phyloP scores from a whole-genome alignment of 495 filamentous ascomycete species.

The Hypomontagnella monticulosa region DNA sequence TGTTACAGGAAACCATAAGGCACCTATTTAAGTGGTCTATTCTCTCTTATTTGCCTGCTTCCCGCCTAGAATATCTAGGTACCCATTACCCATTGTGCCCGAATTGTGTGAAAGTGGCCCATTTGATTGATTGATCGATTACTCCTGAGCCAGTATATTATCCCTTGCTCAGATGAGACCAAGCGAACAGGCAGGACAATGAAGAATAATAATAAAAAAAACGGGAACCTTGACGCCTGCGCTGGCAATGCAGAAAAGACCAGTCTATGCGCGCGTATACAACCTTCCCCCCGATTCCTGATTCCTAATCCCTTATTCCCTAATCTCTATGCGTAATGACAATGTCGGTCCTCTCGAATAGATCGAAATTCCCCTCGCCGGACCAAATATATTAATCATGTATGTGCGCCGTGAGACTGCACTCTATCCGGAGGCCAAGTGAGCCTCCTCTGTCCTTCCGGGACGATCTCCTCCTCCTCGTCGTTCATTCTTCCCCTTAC shows the following conservation, averaged over 20 bases:
- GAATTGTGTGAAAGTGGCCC: no score
- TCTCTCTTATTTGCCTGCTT: conserved; percentile 8
- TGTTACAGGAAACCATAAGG: conserved; percentile 3
- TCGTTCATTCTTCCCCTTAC: background rate
- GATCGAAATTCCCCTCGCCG: conserved; percentile 2
- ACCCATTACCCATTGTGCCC: background rate
- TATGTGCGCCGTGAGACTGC: background rate
- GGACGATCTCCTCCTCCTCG: no score
- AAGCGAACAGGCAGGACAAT: background rate
- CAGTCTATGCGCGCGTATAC: conserved; percentile 31
- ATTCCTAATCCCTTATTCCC: no score
- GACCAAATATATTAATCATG: background rate
- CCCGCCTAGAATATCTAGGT: conserved; percentile 4
- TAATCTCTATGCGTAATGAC: conserved; percentile 7
- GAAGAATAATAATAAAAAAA: background rate
- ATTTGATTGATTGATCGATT: conserved; percentile 12
- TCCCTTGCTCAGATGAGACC: background rate
- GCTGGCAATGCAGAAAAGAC: conserved; percentile 33
- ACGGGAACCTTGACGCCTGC: conserved; percentile 27
- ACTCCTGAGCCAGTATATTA: conserved; percentile 23
- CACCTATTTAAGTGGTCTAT: background rate
- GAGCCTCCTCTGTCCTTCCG: background rate
- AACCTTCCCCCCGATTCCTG: no score
- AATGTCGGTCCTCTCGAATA: background rate
- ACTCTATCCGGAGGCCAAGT: background rate